phyloP scores from a whole-genome alignment of 176 grass and related monocot species.

The Bonia amplexicaulis region DNA sequence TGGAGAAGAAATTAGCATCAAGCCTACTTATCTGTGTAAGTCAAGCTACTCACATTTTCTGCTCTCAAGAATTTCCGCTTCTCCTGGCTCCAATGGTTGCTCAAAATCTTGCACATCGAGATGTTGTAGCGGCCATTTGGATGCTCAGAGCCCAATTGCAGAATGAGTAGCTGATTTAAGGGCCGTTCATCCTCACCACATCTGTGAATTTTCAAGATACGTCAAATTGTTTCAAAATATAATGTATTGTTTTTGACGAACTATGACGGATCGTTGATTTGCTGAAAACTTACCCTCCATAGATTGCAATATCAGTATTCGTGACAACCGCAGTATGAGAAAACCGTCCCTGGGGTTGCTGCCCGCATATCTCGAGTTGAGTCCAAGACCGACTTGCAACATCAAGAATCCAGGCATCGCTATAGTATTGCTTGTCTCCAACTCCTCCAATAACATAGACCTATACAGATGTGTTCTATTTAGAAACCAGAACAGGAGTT shows the following conservation, averaged over 20 bases:
- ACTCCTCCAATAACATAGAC: slow-evolving; percentile 93
- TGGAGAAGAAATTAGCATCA: not conserved
- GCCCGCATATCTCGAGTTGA: slow-evolving; percentile 77
- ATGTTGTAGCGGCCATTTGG: slow-evolving; percentile 93
- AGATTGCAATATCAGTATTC: slow-evolving; percentile 80
- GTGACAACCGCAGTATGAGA: slow-evolving; percentile 72
- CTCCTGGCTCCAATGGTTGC: slow-evolving; percentile 89
- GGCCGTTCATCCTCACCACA: slow-evolving; percentile 92
- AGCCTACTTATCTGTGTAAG: not conserved
- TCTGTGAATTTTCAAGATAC: slow-evolving; percentile 33
- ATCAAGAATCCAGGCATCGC: slow-evolving; percentile 95
- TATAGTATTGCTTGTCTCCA: slow-evolving; percentile 95
- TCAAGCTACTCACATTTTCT: slow-evolving; percentile 35
- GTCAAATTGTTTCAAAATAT: slow-evolving; percentile 8
- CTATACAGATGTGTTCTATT: slow-evolving; percentile 23
- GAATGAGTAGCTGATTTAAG: slow-evolving; percentile 81
- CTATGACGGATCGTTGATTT: not conserved
- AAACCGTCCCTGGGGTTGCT: slow-evolving; percentile 87
- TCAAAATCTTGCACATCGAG: slow-evolving; percentile 91
- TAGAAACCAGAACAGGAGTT: not conserved
- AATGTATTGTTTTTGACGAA: not conserved
- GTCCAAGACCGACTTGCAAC: slow-evolving; percentile 50
- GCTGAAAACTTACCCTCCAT: slow-evolving; percentile 68
- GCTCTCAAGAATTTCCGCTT: slow-evolving; percentile 67
- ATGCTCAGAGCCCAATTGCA: slow-evolving; percentile 91